These are phyloP conservation scores for Macrophomina pseudophaseolina DNA, from an alignment of 2,329 filamentous ascomycete species.

Conservation along the genomic window DNA sequence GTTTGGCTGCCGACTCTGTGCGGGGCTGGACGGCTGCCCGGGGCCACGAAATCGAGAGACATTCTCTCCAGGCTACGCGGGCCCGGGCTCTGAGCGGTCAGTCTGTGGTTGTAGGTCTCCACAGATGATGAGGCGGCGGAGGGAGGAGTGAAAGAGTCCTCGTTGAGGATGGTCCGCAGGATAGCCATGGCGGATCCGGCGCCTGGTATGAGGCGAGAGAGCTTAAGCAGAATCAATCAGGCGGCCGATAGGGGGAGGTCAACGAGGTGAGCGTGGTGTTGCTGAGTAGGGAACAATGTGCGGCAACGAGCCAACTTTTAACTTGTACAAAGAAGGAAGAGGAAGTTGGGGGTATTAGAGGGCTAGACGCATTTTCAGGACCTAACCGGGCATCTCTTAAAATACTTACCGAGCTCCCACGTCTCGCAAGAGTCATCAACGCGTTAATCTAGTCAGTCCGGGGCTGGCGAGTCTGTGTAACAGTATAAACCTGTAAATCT, in stretches of 20 bases:
- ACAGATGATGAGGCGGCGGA: background rate
- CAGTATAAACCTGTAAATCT: slow-evolving; percentile 23
- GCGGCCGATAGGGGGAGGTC: background rate
- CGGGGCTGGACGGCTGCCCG: slow-evolving; percentile 20
- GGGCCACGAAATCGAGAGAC: slow-evolving; percentile 26
- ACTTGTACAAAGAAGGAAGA: background rate
- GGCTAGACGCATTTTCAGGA: slow-evolving; percentile 15
- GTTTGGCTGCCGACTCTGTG: background rate
- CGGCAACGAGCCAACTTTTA: too few relatives aligned
- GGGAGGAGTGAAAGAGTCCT: slow-evolving; percentile 4
- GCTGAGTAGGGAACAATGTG: background rate
- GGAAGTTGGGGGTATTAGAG: background rate
- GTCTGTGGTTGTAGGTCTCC: background rate
- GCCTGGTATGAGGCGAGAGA: background rate
- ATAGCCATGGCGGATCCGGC: slow-evolving; percentile 15
- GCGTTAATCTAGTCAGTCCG: slow-evolving; percentile 19
- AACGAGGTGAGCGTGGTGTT: background rate
- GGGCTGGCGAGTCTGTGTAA: slow-evolving; percentile 26
- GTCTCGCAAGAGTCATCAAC: slow-evolving; percentile 20
- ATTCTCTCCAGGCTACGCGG: slow-evolving; percentile 24
- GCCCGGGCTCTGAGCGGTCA: background rate
- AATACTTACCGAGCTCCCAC: slow-evolving; percentile 14
- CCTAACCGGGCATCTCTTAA: slow-evolving; percentile 22
- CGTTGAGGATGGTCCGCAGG: slow-evolving; percentile 25
- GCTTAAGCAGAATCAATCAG: background rate